Conservation (phyloP, 306 rosid species). For the Citrullus mucosospermus region DNA sequence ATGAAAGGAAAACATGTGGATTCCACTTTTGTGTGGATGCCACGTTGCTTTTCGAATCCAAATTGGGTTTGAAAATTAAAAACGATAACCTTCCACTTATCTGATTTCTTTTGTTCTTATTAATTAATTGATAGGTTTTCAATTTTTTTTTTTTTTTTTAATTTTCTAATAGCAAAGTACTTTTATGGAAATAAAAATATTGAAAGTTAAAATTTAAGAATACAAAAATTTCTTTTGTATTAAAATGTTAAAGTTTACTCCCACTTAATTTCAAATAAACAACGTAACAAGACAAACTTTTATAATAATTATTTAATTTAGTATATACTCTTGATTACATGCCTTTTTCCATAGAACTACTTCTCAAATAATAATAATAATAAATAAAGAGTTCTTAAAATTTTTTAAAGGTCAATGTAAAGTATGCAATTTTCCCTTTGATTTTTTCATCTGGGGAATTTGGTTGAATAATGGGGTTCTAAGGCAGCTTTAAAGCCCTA, state of each 20-base stretch:
- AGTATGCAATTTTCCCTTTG: too few relatives aligned
- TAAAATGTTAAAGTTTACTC: not conserved
- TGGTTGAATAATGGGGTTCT: too few relatives aligned
- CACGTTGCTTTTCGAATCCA: not conserved
- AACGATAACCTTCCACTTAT: not conserved
- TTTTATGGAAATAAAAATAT: not conserved
- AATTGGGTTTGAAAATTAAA: not conserved
- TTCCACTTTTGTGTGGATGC: constrained; percentile 1
- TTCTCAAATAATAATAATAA: too few relatives aligned
- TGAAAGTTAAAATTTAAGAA: not conserved
- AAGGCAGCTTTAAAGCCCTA: too few relatives aligned
- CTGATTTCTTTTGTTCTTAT: not conserved
- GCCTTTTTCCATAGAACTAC: too few relatives aligned
- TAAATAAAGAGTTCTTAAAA: too few relatives aligned
- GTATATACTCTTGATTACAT: too few relatives aligned
- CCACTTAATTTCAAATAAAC: not conserved
- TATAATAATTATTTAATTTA: too few relatives aligned
- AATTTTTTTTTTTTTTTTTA: not conserved
- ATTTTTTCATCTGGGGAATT: too few relatives aligned
- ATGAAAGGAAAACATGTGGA: not conserved
- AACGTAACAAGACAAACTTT: too few relatives aligned
- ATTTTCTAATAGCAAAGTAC: not conserved
- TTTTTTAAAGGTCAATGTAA: too few relatives aligned
- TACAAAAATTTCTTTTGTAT: not conserved
- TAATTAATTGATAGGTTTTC: not conserved